phyloP scores from a whole-genome alignment of 2,329 filamentous ascomycete genomes.

The Ascochyta viciae-villosae region DNA sequence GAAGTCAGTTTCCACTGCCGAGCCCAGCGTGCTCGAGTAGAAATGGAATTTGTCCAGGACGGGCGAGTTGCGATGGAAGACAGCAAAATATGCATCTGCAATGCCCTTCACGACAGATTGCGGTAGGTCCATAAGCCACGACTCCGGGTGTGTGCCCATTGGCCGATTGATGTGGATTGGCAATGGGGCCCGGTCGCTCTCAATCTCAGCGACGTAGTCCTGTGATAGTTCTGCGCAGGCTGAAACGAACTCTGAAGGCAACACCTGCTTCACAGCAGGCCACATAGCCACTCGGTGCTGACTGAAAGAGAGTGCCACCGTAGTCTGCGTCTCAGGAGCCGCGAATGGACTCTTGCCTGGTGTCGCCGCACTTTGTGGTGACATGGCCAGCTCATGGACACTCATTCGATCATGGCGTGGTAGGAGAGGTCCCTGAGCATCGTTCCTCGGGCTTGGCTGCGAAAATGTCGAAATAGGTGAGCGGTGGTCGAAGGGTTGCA shows the following conservation, averaged over 20 bases:
- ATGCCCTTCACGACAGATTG: constrained; percentile 59
- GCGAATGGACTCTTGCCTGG: constrained; percentile 33
- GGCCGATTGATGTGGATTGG: constrained; percentile 49
- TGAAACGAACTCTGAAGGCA: constrained; percentile 52
- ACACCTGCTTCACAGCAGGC: constrained; percentile 55
- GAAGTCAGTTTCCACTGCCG: constrained; percentile 59
- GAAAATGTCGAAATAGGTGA: constrained; percentile 38
- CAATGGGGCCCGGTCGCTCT: constrained; percentile 55
- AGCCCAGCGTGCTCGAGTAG: constrained; percentile 58
- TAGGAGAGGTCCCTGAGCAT: constrained; percentile 19
- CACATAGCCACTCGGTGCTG: constrained; percentile 60
- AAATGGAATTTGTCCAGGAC: constrained; percentile 62
- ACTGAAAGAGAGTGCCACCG: constrained; percentile 57
- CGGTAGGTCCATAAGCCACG: constrained; percentile 57
- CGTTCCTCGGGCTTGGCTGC: constrained; percentile 36
- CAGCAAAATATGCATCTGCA: constrained; percentile 62
- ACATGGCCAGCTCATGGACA: constrained; percentile 33
- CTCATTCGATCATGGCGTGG: constrained; percentile 28
- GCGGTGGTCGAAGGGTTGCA: constrained; percentile 27
- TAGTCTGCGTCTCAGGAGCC: constrained; percentile 25
- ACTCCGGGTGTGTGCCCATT: constrained; percentile 37
- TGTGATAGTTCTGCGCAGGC: constrained; percentile 50
- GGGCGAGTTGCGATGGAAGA: constrained; percentile 61
- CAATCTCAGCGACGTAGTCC: constrained; percentile 59
- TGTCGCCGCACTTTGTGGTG: constrained; percentile 36